Conservation (phyloP, 2,329 filamentous ascomycete species). For the Orbilia ellipsospora region DNA sequence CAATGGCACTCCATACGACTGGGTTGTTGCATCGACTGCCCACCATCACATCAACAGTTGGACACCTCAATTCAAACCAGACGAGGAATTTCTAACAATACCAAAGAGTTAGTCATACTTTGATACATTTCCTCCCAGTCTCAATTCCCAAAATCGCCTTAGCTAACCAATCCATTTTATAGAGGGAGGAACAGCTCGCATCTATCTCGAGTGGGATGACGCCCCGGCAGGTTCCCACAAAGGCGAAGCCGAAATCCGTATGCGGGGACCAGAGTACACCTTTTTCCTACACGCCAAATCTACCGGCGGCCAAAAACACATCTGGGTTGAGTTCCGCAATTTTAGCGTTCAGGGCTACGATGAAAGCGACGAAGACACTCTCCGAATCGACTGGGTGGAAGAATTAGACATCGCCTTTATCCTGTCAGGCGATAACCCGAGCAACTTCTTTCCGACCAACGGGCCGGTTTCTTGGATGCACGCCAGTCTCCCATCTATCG, state of each 20-base stretch:
- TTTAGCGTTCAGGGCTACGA: constrained; percentile 18
- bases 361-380: constrained; percentile 19
- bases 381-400: constrained; percentile 62
- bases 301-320: constrained; percentile 4
- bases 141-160: neutral
- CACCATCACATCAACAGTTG: constrained; percentile 62
- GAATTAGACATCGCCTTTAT: constrained; percentile 62
- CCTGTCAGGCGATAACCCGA: constrained; percentile 60
- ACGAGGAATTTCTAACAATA: constrained; percentile 11
- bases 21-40: constrained; percentile 59
- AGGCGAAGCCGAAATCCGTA: constrained; percentile 17
- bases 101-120: constrained; percentile 16
- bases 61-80: constrained; percentile 15
- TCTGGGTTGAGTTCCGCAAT: constrained; percentile 28
- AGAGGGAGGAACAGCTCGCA: constrained; percentile 22
- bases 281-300: constrained; percentile 26
- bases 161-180: constrained; percentile 6
- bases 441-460: constrained; percentile 62
- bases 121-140: neutral
- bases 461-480: constrained; percentile 63
- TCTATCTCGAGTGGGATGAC: constrained; percentile 24
- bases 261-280: constrained; percentile 12
- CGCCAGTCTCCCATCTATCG: constrained; percentile 61
- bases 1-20: constrained; percentile 63
- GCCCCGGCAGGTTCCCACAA: constrained; percentile 3